These are phyloP conservation scores for Martensiomyces pterosporus DNA, from an alignment of 192 early-diverging fungal genomes.

Conservation along the genomic window DNA sequence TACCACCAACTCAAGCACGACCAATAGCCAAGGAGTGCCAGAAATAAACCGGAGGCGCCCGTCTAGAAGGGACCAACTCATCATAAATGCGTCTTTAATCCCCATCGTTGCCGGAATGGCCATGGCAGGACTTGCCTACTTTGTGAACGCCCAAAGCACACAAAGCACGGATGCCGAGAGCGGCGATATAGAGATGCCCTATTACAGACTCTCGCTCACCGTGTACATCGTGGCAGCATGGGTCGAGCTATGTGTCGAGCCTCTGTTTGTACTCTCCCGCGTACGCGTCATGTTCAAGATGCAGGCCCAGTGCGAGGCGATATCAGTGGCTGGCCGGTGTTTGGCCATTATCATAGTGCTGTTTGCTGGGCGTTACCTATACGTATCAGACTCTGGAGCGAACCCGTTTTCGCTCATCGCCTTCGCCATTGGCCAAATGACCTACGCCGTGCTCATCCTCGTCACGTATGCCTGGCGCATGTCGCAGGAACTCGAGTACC, in stretches of 20 bases:
- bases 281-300: conserved; percentile 69
- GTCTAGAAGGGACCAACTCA: conserved; percentile 17
- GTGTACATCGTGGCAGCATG: conserved; percentile 73
- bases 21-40: too few relatives aligned
- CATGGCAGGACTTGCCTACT: conserved; percentile 53
- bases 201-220: conserved; percentile 53
- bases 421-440: conserved; percentile 78
- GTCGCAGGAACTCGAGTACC: conserved; percentile 32
- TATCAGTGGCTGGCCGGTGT: conserved; percentile 74
- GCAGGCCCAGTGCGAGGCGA: conserved; percentile 77
- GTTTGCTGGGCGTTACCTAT: conserved; percentile 40
- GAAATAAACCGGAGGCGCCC: conserved; percentile 1
- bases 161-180: not conserved
- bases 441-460: conserved; percentile 61
- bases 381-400: conserved; percentile 10
- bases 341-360: conserved; percentile 61
- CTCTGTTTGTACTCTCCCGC: conserved; percentile 73
- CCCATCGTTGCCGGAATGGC: conserved; percentile 47
- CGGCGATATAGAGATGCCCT: conserved; percentile 46
- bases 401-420: conserved; percentile 63
- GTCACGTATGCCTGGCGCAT: conserved; percentile 56
- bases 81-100: conserved; percentile 38
- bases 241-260: conserved; percentile 81
- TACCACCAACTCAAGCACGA: too few relatives aligned
- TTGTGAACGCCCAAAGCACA: conserved; percentile 35